Evolutionary conservation across 2,329 filamentous ascomycete genomes (phyloP), one percentile per base, ranked within the genome.

Genomic region (Albifimbria verrucaria): DNA sequence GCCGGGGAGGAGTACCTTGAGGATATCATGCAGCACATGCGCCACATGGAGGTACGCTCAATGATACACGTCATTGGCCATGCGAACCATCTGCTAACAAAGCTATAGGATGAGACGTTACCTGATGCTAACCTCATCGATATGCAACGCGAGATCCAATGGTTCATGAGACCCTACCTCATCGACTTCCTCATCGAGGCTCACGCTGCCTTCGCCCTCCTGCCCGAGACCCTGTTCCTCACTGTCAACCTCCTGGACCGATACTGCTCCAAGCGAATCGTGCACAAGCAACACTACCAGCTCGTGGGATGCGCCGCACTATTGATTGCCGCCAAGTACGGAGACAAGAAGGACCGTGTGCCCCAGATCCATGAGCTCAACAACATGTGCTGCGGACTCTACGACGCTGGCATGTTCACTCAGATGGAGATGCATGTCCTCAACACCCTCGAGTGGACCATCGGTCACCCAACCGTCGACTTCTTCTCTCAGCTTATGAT

Each of bases 361-460:
- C 94, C 94, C 4, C 94, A 95, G 59, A 95, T 99, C 69, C 87
- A 91, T 69, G 94, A 99, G 71, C 80, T 99, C 59, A 96, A 96
- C 81, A 95, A 93, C 62, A 97, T 99, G 94, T 99, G 94, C 82
- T 97, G 94, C 75, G 92, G 90, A 36, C 82, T 97, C 39, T 99
- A 99, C 75, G 94, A 99, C 65, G 92, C 96, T 48, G 93, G 96
- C 76, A 99, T 99, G 94, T 99, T 99, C 76, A 93, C 92, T 11
- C 94, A 99, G 74, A 99, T 99, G 94, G 94, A 99, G 77, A 97
- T 95, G 92, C 94, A 99, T 72, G 93, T 99, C 36, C 82, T 99
- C 63, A 95, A 97, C 75, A 99, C 94, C 2, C 83, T 99, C 55
- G 91, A 95, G 70, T 99, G 94, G 94, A 86, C 88, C 61, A 89